phyloP scores from a whole-genome alignment of 352 stramenopile genomes.

The Phytophthora citrophthora region DNA sequence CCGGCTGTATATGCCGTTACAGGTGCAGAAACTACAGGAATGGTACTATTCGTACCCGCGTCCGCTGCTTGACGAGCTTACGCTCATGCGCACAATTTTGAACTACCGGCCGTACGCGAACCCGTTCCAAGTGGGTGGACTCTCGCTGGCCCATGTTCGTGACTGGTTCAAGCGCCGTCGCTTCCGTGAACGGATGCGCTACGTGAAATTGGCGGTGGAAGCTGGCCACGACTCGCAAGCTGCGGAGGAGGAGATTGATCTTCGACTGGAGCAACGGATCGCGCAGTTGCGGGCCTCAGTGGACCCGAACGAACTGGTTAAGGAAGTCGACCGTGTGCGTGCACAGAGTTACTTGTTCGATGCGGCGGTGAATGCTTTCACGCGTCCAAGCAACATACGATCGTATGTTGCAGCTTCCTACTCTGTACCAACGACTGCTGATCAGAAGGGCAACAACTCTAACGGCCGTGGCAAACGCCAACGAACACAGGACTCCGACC shows the following conservation, averaged over 20 bases:
- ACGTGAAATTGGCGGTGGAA: constrained; percentile 78
- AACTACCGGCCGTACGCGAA: constrained; percentile 84
- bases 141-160: constrained; percentile 74
- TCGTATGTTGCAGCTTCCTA: constrained; percentile 65
- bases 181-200: constrained; percentile 80
- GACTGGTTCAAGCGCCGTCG: constrained; percentile 89
- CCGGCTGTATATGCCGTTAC: constrained; percentile 62
- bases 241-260: constrained; percentile 79
- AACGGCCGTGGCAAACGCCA: constrained; percentile 53
- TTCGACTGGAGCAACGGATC: constrained; percentile 82
- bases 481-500: constrained; percentile 66
- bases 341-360: constrained; percentile 71
- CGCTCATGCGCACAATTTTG: constrained; percentile 84
- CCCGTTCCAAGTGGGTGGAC: constrained; percentile 59
- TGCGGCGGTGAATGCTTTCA: constrained; percentile 70
- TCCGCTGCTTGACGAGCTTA: constrained; percentile 79
- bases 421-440: constrained; percentile 50
- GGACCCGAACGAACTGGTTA: constrained; percentile 83
- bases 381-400: constrained; percentile 59
- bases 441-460: constrained; percentile 32
- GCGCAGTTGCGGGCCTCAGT: constrained; percentile 67
- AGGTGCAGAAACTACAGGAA: constrained; percentile 83
- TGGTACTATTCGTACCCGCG: constrained; percentile 88
- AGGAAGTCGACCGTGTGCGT: constrained; percentile 76
- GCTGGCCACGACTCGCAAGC: constrained; percentile 58